Evolutionary conservation across 1,284 basidiomycete genomes (phyloP).

Genomic region (Cutaneotrichosporon dermatis): DNA sequence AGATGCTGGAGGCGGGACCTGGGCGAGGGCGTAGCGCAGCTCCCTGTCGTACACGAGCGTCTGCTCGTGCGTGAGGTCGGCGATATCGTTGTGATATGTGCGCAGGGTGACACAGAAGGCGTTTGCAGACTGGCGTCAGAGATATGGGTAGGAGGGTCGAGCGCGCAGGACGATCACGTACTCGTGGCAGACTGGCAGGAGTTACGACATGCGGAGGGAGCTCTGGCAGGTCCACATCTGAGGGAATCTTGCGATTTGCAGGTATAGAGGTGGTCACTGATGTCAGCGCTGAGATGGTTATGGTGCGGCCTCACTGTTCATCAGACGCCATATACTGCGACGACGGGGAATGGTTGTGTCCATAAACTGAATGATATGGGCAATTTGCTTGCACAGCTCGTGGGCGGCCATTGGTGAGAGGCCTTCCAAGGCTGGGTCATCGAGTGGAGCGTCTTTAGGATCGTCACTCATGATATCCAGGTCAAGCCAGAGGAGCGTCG

Average conservation of each 20-base stretch:
- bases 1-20: background rate
- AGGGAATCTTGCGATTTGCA: slow-evolving; percentile 1
- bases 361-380: slow-evolving; percentile 15
- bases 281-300: too few relatives aligned
- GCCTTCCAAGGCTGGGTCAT: slow-evolving; percentile 9
- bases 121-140: background rate
- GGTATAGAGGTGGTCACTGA: background rate
- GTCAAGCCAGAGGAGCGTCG: slow-evolving; percentile 22
- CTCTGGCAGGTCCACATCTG: slow-evolving; percentile 1
- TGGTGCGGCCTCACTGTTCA: background rate
- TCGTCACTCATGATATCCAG: slow-evolving; percentile 14
- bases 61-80: background rate
- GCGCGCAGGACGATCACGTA: background rate
- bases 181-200: background rate
- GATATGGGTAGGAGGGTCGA: too few relatives aligned
- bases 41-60: background rate
- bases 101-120: background rate
- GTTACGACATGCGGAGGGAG: background rate
- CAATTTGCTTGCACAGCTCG: slow-evolving; percentile 18
- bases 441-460: background rate
- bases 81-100: background rate
- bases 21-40: background rate
- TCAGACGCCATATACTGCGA: slow-evolving; percentile 17
- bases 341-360: slow-evolving; percentile 22
- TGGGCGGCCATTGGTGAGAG: slow-evolving; percentile 3